Conservation (phyloP, 2,329 filamentous ascomycete genomes). For the Pseudogymnoascus sp. region DNA sequence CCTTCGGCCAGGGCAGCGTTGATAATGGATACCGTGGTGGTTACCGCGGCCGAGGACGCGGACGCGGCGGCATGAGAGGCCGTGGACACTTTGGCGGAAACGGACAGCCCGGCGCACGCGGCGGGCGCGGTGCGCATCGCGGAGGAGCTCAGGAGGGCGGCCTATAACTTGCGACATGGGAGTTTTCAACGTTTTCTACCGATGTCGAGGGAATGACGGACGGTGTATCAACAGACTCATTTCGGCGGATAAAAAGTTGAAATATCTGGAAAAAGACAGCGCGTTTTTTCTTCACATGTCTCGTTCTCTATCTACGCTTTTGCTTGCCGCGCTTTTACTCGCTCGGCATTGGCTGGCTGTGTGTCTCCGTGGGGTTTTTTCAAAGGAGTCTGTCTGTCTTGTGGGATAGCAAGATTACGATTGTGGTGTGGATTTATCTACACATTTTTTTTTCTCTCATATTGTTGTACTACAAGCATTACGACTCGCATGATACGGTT, state of each 20-base stretch:
- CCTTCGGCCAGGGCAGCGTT: constrained; percentile 92
- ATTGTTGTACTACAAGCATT: constrained; percentile 23
- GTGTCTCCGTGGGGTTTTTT: constrained; percentile 2
- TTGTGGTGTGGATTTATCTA: constrained; percentile 14
- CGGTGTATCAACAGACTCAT: constrained; percentile 7
- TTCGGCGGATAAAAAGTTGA: not conserved
- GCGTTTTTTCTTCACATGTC: constrained; percentile 6
- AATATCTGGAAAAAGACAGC: constrained; percentile 8
- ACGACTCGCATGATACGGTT: constrained; percentile 17
- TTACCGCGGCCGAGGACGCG: constrained; percentile 73
- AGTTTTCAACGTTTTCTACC: not conserved
- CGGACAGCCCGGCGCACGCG: constrained; percentile 16
- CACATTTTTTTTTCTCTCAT: constrained; percentile 15
- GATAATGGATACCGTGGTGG: constrained; percentile 71
- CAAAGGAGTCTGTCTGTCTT: not conserved
- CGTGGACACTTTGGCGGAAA: constrained; percentile 19
- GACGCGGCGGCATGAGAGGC: constrained; percentile 43
- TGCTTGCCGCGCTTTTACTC: constrained; percentile 2
- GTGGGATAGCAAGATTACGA: constrained; percentile 9
- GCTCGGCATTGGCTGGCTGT: not conserved
- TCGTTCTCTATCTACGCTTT: not conserved
- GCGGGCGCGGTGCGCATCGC: constrained; percentile 25
- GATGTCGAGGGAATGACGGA: not conserved
- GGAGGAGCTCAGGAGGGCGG: constrained; percentile 12
- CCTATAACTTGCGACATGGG: constrained; percentile 16